Percentiles rank a stretch among this genome's conserved stretches.
Conservation (phyloP, 2,329 filamentous ascomycete genomes). For the Xylariaceae sp. region DNA sequence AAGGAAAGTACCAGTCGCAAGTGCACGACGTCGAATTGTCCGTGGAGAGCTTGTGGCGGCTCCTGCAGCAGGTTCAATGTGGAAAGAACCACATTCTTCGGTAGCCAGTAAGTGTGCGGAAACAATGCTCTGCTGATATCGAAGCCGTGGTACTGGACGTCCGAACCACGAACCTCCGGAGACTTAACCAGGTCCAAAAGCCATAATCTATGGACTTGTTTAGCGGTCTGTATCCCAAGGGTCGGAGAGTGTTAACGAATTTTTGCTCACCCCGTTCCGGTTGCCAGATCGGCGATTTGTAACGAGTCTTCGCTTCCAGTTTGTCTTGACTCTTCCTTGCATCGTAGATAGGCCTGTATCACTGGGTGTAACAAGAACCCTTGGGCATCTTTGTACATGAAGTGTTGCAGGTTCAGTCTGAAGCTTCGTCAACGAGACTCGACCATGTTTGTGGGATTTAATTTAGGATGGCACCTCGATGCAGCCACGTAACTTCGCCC, state of each 20-base stretch:
- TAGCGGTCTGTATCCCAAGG: not conserved
- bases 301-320: not conserved
- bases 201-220: slow-evolving; percentile 13
- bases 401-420: slow-evolving; percentile 27
- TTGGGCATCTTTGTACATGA: slow-evolving; percentile 20
- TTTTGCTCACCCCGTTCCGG: slow-evolving; percentile 20
- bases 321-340: not conserved
- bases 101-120: slow-evolving; percentile 22
- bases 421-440: not conserved
- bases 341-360: slow-evolving; percentile 12
- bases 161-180: slow-evolving; percentile 9
- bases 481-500: slow-evolving; percentile 15
- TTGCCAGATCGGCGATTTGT: slow-evolving; percentile 20
- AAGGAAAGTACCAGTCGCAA: slow-evolving; percentile 22
- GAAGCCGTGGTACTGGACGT: slow-evolving; percentile 21
- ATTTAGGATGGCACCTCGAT: slow-evolving; percentile 11
- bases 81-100: slow-evolving; percentile 13
- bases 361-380: slow-evolving; percentile 21
- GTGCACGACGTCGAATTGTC: slow-evolving; percentile 24
- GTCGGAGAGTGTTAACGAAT: not conserved
- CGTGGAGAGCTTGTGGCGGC: slow-evolving; percentile 15
- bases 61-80: slow-evolving; percentile 13
- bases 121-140: slow-evolving; percentile 24
- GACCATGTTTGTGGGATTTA: not conserved
- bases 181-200: slow-evolving; percentile 23